phyloP scores from a whole-genome alignment of 176 grass and related monocot species.

The Metroxylon sagu region DNA sequence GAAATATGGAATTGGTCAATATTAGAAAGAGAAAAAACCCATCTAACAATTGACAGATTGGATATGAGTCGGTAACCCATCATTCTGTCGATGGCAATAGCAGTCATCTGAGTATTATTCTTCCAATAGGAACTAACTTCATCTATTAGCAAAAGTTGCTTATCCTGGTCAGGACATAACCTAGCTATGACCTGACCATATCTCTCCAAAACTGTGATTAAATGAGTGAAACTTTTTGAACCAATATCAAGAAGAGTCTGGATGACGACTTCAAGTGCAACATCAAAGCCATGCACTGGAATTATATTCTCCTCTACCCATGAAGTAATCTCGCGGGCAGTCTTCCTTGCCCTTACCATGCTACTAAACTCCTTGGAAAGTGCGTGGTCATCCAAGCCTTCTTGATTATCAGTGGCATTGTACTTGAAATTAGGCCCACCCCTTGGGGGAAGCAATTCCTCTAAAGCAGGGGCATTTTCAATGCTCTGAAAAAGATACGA shows the following conservation, averaged over 20 bases:
- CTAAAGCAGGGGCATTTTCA: slow-evolving; percentile 68
- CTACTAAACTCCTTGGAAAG: slow-evolving; percentile 72
- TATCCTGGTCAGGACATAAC: slow-evolving; percentile 69
- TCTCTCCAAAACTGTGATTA: slow-evolving; percentile 87
- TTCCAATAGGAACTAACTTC: slow-evolving; percentile 82
- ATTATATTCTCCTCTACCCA: slow-evolving; percentile 81
- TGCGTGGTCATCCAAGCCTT: slow-evolving; percentile 33
- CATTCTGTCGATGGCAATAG: slow-evolving; percentile 94
- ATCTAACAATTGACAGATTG: slow-evolving; percentile 87
- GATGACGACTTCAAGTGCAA: slow-evolving; percentile 76
- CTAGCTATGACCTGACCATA: slow-evolving; percentile 77
- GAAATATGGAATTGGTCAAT: slow-evolving; percentile 87
- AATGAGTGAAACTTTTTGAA: slow-evolving; percentile 98
- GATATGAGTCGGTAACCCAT: slow-evolving; percentile 88
- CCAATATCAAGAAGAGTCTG: slow-evolving; percentile 94
- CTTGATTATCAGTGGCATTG: slow-evolving; percentile 41
- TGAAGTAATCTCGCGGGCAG: slow-evolving; percentile 52
- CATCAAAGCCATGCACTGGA: slow-evolving; percentile 55
- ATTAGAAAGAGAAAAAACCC: slow-evolving; percentile 79
- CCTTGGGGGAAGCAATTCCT: slow-evolving; percentile 87
- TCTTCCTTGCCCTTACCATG: slow-evolving; percentile 74
- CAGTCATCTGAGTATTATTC: slow-evolving; percentile 94
- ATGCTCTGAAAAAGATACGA: slow-evolving; percentile 53
- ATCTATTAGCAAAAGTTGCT: slow-evolving; percentile 78
- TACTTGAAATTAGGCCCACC: slow-evolving; percentile 75